Percentiles rank a stretch among this genome's conserved stretches.
Conservation (phyloP, 768 basidiomycete genomes). For the Podaxis sp. region DNA sequence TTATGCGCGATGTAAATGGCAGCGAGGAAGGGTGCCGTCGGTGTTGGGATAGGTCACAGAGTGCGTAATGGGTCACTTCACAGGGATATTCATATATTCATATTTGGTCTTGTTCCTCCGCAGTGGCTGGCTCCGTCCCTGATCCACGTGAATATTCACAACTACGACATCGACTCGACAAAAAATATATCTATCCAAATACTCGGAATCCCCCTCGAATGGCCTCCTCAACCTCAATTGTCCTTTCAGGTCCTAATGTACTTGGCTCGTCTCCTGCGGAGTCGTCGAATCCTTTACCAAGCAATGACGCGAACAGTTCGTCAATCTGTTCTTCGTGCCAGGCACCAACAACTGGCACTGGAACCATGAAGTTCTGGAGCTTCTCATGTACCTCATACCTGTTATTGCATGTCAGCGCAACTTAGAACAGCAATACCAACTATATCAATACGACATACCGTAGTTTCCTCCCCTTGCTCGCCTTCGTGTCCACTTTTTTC, state of each 20-base stretch:
- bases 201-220: constrained; percentile 51
- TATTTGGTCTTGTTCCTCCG: constrained; percentile 42
- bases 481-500: constrained; percentile 93
- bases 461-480: constrained; percentile 92
- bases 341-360: constrained; percentile 59
- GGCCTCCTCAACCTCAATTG: constrained; percentile 30
- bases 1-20: background rate
- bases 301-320: constrained; percentile 85
- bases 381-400: constrained; percentile 91
- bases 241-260: constrained; percentile 23
- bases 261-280: constrained; percentile 27
- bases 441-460: constrained; percentile 45
- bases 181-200: constrained; percentile 46
- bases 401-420: background rate
- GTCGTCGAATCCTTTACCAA: constrained; percentile 70
- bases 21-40: background rate
- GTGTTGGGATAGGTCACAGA: background rate
- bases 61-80: constrained; percentile 8
- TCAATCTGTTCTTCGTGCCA: constrained; percentile 99
- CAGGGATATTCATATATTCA: constrained; percentile 13
- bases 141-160: constrained; percentile 11
- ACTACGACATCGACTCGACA: background rate
- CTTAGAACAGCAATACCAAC: constrained; percentile 32
- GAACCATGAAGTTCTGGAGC: constrained; percentile 95
- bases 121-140: constrained; percentile 23